phyloP scores from a whole-genome alignment of 257 asterid species.

The Linaria vulgaris region DNA sequence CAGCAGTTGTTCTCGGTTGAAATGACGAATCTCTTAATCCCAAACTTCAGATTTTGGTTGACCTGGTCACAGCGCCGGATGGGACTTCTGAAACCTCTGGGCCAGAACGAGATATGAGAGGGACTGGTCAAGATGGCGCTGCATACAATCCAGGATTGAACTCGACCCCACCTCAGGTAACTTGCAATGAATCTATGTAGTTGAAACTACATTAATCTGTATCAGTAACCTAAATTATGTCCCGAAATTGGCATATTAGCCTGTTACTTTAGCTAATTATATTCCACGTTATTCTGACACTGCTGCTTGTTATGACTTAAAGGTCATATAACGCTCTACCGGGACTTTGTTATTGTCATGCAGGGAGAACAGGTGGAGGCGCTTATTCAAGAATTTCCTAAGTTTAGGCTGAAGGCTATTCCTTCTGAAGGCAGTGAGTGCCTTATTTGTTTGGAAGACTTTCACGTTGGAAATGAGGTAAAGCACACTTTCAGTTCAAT shows the following conservation, averaged over 20 bases:
- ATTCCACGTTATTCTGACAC: too few relatives aligned
- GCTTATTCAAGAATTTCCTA: constrained; percentile 91
- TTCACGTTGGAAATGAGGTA: constrained; percentile 89
- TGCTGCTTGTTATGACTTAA: too few relatives aligned
- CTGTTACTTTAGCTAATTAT: too few relatives aligned
- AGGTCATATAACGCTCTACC: too few relatives aligned
- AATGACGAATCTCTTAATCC: constrained; percentile 18
- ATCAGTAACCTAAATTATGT: neutral
- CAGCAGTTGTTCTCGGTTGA: neutral
- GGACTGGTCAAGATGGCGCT: constrained; percentile 90
- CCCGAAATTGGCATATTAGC: constrained; percentile 51
- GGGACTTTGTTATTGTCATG: too few relatives aligned
- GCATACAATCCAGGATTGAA: constrained; percentile 85
- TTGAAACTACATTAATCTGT: neutral
- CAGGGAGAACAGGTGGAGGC: constrained; percentile 98
- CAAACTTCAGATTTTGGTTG: constrained; percentile 81
- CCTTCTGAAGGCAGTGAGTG: constrained; percentile 96
- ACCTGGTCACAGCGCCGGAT: constrained; percentile 92
- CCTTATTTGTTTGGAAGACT: constrained; percentile 93
- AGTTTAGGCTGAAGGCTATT: constrained; percentile 81
- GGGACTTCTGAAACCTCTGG: constrained; percentile 99
- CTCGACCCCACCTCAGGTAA: constrained; percentile 94
- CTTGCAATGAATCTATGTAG: too few relatives aligned
- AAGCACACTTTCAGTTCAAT: neutral
- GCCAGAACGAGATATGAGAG: constrained; percentile 98